Base-by-base conservation (phyloP, 768 basidiomycete genomes). In the Russula sp. region DNA sequence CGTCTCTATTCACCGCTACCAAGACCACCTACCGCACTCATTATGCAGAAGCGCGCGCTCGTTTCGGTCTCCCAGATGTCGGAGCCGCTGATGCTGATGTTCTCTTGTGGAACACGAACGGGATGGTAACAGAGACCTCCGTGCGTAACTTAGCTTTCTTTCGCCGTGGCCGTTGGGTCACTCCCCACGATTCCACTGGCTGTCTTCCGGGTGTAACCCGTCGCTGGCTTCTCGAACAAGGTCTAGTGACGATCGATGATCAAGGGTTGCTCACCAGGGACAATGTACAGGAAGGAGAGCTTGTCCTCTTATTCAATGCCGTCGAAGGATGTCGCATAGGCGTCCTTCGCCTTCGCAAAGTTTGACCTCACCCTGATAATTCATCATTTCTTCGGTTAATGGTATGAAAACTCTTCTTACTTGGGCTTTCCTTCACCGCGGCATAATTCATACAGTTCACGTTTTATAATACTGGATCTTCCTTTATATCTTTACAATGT, bases 121-220 rank as follows among this genome's bases (percentile, higher is more conserved):
- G 73, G 2, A 68, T 75, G 18, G 69, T 88, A 57, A 87, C 79
- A 48, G 90, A 93, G 69, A 76, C 86, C 1, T 82, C 85, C 35
- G 82, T 88, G 49, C 84, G 79, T 70, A 93, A 91, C 66, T 73
- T 91, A 56, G 87, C 88, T 1, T 80, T 91, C 62, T 80, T 78
- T 65, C 83, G 86, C 13, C 69, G 69, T 3, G 70, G 71, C 2
- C 67, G 59, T 10, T 93, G 90, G 90, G 65, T 87, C 58, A 90
- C 90, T 1, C 90, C 90, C 22, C 66, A 79, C 3, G 69, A 77
- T 13, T 70, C 74, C 2, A 79, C 81, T 20, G 89, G 90, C 20
- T 90, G 90, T 68, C 78, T 92, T n/a, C 73, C 80, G 5, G 90
- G 90, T 18, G 83, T 88, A 39, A 74, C 84, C 65, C 78, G 90